phyloP scores from a whole-genome alignment of 371 early-diverging fungal genomes.

The Parasitella parasitica region DNA sequence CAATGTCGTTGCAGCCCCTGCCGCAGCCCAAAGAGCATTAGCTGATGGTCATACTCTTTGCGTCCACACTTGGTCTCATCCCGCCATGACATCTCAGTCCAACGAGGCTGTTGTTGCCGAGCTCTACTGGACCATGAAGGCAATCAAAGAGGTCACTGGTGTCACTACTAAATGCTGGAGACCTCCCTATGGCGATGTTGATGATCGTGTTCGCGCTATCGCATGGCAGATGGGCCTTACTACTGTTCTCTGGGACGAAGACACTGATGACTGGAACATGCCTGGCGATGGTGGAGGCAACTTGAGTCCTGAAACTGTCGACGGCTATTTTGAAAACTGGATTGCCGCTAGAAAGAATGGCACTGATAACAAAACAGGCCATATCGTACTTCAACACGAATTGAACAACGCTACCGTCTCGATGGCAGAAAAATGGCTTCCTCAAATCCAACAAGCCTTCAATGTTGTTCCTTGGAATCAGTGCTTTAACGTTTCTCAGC shows the following conservation, averaged over 20 bases:
- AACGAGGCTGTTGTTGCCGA: slow-evolving; percentile 62
- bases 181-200: slow-evolving; percentile 57
- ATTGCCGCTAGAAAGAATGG: slow-evolving; percentile 36
- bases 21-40: slow-evolving; percentile 34
- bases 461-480: slow-evolving; percentile 51
- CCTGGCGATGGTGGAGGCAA: slow-evolving; percentile 40
- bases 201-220: slow-evolving; percentile 55
- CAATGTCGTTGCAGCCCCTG: slow-evolving; percentile 30
- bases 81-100: slow-evolving; percentile 50
- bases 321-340: slow-evolving; percentile 45
- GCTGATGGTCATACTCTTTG: slow-evolving; percentile 34
- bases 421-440: slow-evolving; percentile 49
- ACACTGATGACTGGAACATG: slow-evolving; percentile 43
- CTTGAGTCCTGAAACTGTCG: slow-evolving; percentile 31
- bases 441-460: slow-evolving; percentile 38
- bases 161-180: slow-evolving; percentile 58
- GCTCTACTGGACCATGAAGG: slow-evolving; percentile 50
- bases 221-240: slow-evolving; percentile 55
- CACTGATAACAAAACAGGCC: slow-evolving; percentile 35
- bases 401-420: slow-evolving; percentile 43
- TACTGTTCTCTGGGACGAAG: slow-evolving; percentile 42
- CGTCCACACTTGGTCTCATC: slow-evolving; percentile 63
- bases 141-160: slow-evolving; percentile 57
- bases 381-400: slow-evolving; percentile 53
- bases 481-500: slow-evolving; percentile 48